Base-by-base conservation (phyloP, 2,329 filamentous ascomycete species). In the Lecanicillium sp. region DNA sequence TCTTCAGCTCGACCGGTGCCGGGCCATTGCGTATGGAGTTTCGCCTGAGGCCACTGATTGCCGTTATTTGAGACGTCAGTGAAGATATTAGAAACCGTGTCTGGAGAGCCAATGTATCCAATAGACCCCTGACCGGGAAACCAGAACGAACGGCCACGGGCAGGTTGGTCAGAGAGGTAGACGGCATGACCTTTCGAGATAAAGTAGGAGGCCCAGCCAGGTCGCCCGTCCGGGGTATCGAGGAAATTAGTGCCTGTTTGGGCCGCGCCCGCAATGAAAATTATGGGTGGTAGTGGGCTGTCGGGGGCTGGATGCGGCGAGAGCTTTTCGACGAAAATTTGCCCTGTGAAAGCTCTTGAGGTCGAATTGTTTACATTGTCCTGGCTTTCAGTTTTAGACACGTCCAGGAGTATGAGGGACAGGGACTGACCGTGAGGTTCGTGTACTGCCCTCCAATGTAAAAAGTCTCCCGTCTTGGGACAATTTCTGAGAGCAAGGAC, bases 181-280 rank as follows among this genome's bases (percentile, higher is more conserved):
- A 67, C 54, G 17, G 55, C 54, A 43, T 64, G 60, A n/a, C 62
- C 62, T 29, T 57, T 45, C 18, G 54, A 51, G 3, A 66, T 46
- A 39, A 65, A 67, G 43, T 57, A 63, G 1, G 59, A 59, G 2
- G 62, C 56, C 57, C 62, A 66, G n/a, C 62, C 63, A 39, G 51
- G 53, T 12, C 62, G 55, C 29, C 55, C 55, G 41, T 66, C 63
- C 3, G 64, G 63, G 9, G 60, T 67, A 37, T 61, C 57, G 12
- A 67, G 51, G 48, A 55, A 56, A 17, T 54, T 52, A 29, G 55
- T 52, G 19, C 51, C 54, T 4, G 53, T 53, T 12, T 52, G 48
- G 8, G 50, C 55, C 14, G 53, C 53, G 22, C 55, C 55, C 36
- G 55, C 53, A 34, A 57, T 51, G 49, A 57, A 57, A 41, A 57